phyloP scores from a whole-genome alignment of 495 filamentous ascomycete genomes.

The Aspergillus sclerotioniger region DNA sequence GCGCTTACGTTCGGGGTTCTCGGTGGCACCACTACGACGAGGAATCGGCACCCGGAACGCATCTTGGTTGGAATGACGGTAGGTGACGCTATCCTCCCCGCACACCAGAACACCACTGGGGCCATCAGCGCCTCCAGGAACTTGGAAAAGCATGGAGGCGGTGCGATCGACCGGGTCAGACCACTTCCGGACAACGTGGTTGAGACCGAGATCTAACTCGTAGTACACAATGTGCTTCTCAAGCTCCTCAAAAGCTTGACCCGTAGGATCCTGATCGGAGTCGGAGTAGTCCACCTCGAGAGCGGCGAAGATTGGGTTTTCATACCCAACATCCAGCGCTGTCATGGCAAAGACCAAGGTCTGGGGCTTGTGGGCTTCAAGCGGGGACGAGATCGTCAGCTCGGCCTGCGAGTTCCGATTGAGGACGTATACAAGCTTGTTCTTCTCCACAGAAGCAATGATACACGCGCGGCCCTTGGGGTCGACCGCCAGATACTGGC shows the following conservation, averaged over 20 bases:
- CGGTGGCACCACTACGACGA: conserved; percentile 76
- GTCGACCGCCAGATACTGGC: conserved; percentile 91
- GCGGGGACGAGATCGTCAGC: conserved; percentile 90
- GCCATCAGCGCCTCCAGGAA: conserved; percentile 89
- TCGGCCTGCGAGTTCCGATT: conserved; percentile 94
- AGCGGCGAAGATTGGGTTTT: conserved; percentile 93
- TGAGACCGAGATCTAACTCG: conserved; percentile 92
- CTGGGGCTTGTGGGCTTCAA: conserved; percentile 97
- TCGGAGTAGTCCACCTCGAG: conserved; percentile 93
- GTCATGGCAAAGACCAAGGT: conserved; percentile 84
- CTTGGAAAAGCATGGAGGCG: conserved; percentile 87
- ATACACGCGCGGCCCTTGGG: conserved; percentile 94
- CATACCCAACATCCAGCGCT: conserved; percentile 90
- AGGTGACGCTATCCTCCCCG: conserved; percentile 90
- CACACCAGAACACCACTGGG: conserved; percentile 95
- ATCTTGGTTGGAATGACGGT: conserved; percentile 88
- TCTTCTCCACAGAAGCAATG: conserved; percentile 94
- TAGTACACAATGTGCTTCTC: conserved; percentile 96
- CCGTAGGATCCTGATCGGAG: conserved; percentile 85
- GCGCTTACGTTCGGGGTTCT: conserved; percentile 89
- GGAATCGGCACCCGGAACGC: conserved; percentile 88
- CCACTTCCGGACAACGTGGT: conserved; percentile 97
- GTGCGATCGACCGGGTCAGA: conserved; percentile 88
- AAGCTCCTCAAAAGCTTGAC: conserved; percentile 72
- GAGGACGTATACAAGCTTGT: conserved; percentile 98